These are phyloP conservation scores for Leccinum boreale DNA, from an alignment of 768 basidiomycete species.

Conservation along the genomic window DNA sequence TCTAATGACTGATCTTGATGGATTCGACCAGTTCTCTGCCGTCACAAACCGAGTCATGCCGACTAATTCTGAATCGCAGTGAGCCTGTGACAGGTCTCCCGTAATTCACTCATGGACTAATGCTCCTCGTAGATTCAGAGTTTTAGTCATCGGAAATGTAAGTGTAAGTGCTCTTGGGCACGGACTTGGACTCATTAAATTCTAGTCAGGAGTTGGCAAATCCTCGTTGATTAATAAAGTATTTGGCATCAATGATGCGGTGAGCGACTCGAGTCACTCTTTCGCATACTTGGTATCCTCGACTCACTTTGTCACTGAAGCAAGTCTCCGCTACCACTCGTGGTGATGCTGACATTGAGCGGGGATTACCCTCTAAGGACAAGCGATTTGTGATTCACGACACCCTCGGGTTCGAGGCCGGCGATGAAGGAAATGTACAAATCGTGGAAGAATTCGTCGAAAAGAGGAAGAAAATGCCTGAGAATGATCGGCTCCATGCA, in stretches of 20 bases:
- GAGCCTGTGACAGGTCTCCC: background rate
- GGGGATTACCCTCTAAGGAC: constrained; percentile 9
- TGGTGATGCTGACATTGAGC: constrained; percentile 7
- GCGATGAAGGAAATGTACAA: constrained; percentile 7
- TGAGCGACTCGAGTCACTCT: constrained; percentile 1
- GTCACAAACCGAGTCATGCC: constrained; percentile 6
- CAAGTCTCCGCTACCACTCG: constrained; percentile 2
- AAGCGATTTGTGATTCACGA: constrained; percentile 16
- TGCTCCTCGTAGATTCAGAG: constrained; percentile 7
- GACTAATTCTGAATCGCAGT: constrained; percentile 9
- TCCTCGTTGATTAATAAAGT: constrained; percentile 12
- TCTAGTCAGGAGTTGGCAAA: constrained; percentile 17
- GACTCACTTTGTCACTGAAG: background rate
- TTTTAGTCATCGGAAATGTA: constrained; percentile 18
- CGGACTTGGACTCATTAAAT: background rate
- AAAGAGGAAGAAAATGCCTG: background rate
- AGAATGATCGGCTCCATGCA: constrained; percentile 10
- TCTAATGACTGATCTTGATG: background rate
- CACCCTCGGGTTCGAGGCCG: constrained; percentile 17
- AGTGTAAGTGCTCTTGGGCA: background rate
- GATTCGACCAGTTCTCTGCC: constrained; percentile 2
- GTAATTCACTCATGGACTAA: background rate
- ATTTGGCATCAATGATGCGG: constrained; percentile 10
- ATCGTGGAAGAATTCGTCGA: constrained; percentile 4
- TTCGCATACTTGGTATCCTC: background rate